Base-by-base conservation (phyloP, 2,329 filamentous ascomycete genomes). In the Pezicula rhizophila region DNA sequence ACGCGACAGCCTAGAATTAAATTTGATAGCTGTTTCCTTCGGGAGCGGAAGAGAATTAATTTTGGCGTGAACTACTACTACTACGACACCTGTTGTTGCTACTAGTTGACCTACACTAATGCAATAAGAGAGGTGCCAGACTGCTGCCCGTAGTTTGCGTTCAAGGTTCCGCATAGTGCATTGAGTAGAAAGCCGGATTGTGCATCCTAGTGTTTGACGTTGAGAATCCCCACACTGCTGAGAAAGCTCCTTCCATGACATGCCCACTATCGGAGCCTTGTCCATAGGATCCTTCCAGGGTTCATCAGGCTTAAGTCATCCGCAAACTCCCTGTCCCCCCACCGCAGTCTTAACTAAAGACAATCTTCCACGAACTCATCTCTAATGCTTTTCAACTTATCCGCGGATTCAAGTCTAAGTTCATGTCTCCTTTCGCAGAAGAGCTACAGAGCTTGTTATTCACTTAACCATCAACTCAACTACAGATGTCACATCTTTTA, bases 151-250 rank as follows among this genome's bases (percentile, higher is more conserved):
- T 23, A 42, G 45, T 42, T 18, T 25, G 38, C 40, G 47, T 23
- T 23, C 23, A 45, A 50, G 23, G 53, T 50, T 52, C 46, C 55
- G 57, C 57, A 59, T 60, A 62, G 56, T 59, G 61, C 61, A 64
- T 64, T 58, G 53, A 63, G 56, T 55, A 51, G 52, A 60, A 54
- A 49, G 50, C 50, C 18, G 51, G 52, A 58, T 55, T 62, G 35
- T 26, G 18, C 40, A 54, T 60, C 52, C 60, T 48, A 58, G 58
- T 62, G 61, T 63, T 64, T 64, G 60, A 63, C 49, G 60, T 63
- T 63, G 49, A 59, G 49, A 57, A 57, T 62, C 59, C 57, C 60
- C 60, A 62, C 57, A 61, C 56, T 57, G 44, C 31, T 52, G 53
- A 52, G 44, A 52, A 53, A 53, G 51, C 47, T 51, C 56, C 51